Base-by-base conservation (phyloP, 1,284 basidiomycete genomes). In the Pseudozyma pruni region DNA sequence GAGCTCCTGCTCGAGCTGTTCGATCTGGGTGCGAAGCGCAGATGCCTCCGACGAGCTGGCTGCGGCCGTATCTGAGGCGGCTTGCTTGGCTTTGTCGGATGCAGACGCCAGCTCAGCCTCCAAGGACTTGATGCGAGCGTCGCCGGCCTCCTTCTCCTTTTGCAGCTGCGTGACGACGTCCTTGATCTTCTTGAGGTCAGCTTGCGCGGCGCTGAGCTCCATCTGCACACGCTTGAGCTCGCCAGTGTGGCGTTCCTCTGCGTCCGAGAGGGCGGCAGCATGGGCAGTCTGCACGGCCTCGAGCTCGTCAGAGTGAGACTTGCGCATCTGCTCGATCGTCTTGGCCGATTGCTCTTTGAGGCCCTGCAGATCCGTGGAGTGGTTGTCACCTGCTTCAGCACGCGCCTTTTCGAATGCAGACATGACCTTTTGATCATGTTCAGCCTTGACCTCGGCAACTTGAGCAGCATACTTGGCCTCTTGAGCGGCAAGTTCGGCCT, bases 361-460 rank as follows among this genome's bases (percentile, higher is more conserved):
- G 13, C 31, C 40, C 38, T 74, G 68, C 22, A 74, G 57, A 22
- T 74, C 74, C 8, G 46, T 57, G 22, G 64, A 70, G 50, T 73
- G 74, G 13, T 44, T 33, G 46, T 66, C 61, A 7, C 71, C 74
- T 14, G 74, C 74, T 40, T 73, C 66, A 16, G 71, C 61, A 3
- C 67, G 68, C 4, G 74, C 74, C 46, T 71, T 62, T 32, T 75
- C 68, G 20, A 68, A 72, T 7, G 62, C 68, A 3, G 73, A 71
- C 55, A 56, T 54, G 7, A 74, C 47, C 56, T 76, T 70, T 27
- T 58, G 47, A 29, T 72, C 69, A 40, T 66, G 62, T 50, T 75
- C 58, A 9, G 61, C 69, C 48, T 74, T 58, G 41, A 66, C 53
- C 23, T 74, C 63, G 42, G 66, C 67, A 2, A 69, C 46, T 49